Percentiles rank a stretch among this genome's conserved stretches.
Conservation (phyloP, 345 rosid species). For the Odontarrhena argentea region DNA sequence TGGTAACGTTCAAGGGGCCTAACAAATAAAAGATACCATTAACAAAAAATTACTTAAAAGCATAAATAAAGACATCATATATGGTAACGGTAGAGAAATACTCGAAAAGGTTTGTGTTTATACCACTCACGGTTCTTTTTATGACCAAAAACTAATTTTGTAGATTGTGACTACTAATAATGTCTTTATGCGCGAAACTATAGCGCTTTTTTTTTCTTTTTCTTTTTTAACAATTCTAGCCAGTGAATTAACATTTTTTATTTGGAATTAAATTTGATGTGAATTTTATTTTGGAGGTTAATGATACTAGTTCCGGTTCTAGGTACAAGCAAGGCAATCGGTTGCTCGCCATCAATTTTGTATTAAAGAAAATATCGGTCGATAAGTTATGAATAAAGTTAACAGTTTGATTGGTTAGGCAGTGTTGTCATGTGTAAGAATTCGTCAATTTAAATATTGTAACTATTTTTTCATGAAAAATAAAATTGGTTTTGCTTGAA, state of each 20-base stretch:
- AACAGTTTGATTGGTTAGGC: too few species aligned
- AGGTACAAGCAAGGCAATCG: too few species aligned
- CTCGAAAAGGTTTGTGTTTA: conserved; percentile 16
- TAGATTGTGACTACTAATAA: neutral
- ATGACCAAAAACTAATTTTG: conserved; percentile 7
- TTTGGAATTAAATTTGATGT: neutral
- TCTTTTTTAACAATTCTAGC: too few species aligned
- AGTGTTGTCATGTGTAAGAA: too few species aligned
- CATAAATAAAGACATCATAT: conserved; percentile 11
- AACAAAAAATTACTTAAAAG: neutral
- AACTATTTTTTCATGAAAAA: too few species aligned
- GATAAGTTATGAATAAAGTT: too few species aligned
- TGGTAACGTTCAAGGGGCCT: conserved; percentile 2
- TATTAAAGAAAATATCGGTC: too few species aligned
- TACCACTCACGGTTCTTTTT: conserved; percentile 8
- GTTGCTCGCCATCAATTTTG: too few species aligned
- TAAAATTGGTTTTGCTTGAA: too few species aligned
- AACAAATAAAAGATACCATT: neutral
- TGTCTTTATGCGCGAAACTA: neutral
- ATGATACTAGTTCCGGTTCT: neutral
- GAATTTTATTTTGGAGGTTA: neutral
- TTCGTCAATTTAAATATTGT: too few species aligned
- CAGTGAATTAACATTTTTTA: neutral
- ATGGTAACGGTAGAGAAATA: neutral
- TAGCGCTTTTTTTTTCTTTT: neutral